Base-by-base conservation (phyloP, 805 yeast genomes). In the Ogataea trehaloabstinens region DNA sequence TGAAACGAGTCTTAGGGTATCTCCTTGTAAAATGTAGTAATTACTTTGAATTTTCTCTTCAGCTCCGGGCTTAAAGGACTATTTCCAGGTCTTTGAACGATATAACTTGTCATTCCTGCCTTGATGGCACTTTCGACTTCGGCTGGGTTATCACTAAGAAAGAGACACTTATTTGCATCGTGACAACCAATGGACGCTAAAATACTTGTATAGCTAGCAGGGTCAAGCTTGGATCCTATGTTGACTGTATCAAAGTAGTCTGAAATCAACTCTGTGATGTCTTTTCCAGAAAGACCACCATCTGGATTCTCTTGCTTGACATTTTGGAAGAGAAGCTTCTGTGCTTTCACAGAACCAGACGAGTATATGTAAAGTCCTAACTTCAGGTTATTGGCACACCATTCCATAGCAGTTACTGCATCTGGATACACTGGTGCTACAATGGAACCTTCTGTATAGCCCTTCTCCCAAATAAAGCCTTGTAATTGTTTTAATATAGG, bases 261-360 rank as follows among this genome's bases (percentile, higher is more conserved):
- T 5, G 65, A 43, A 16, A 90, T 55, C 17, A 59, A 57, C 1
- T 61, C 58, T 30, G 76, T 83, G 52, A 87, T 58, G 58, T 85
- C 85, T 18, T 66, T 56, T 16, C 52, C 44, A 6, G 44, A 39
- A 4, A 34, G 20, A 4, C 36, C 37, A 6, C 53, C 58, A 7
- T 61, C 61, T 4, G 64, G 62, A 12, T 40, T 34, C 2, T 31
- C 25, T 12, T 21, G n/a, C 37, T 64, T 64, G 7, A 85, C 90
- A 56, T 85, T 74, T 0, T 70, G 71, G 55, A 90, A 87, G 41
- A 90, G 63, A 44, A 90, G 64, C 51, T 81, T 83, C 52, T 90
- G 98, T 0, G 97, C 97, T 42, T 80, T 75, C 18, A 90, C 78
- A 30, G 93, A 82, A 0, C 98, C 98, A 19, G 95, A 85, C 0